Percentiles rank a stretch among this genome's conserved stretches.
Evolutionary conservation across 208 protist genomes (phyloP).

Genomic region (Leishmania mexicana): DNA sequence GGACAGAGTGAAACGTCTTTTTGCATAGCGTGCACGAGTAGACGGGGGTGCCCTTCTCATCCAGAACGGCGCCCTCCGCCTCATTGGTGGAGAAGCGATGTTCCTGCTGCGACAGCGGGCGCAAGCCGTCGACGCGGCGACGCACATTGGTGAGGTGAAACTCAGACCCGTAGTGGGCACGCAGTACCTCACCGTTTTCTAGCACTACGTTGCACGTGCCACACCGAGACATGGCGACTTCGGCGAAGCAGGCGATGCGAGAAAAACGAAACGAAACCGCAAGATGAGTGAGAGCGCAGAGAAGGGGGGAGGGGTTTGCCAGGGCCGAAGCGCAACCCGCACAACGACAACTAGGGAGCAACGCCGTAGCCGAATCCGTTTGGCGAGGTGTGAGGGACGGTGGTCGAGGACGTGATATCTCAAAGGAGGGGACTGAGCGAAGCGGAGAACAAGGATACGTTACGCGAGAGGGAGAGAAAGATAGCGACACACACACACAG

Average conservation of each 20-base stretch:
- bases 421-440: not conserved
- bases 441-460: not conserved
- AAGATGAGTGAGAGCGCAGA: not conserved
- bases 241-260: not conserved
- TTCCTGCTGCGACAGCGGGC: constrained; percentile 68
- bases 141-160: constrained; percentile 86
- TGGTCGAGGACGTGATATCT: not conserved
- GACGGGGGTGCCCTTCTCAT: constrained; percentile 47
- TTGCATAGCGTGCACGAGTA: constrained; percentile 92
- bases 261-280: not conserved
- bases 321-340: not conserved
- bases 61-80: constrained; percentile 28
- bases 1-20: constrained; percentile 88
- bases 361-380: not conserved
- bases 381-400: not conserved
- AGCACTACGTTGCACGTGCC: constrained; percentile 78
- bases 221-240: constrained; percentile 57
- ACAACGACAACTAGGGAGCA: not conserved
- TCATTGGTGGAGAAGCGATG: constrained; percentile 33
- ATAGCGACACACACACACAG: not conserved
- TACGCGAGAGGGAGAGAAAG: not conserved
- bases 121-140: constrained; percentile 79
- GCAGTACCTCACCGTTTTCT: constrained; percentile 47
- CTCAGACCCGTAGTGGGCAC: constrained; percentile 80
- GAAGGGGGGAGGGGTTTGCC: not conserved